Evolutionary conservation across 2,329 filamentous ascomycete genomes (phyloP).

Genomic region (Elsinoe australis): DNA sequence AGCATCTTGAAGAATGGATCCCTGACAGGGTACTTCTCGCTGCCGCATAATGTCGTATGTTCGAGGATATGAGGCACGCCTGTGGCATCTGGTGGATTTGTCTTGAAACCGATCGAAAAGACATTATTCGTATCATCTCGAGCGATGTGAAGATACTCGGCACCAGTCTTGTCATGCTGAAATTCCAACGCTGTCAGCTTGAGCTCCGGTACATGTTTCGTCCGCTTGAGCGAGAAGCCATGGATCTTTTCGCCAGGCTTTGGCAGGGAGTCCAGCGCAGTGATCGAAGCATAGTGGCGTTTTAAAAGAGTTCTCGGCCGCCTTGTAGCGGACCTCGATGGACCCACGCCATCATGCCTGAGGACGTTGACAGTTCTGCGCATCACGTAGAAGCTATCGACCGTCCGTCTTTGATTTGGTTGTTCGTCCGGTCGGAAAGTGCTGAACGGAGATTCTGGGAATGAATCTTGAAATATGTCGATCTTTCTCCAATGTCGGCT

Average conservation of each 20-base stretch:
- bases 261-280: slow-evolving; percentile 67
- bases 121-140: slow-evolving; percentile 98
- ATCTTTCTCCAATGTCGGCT: slow-evolving; percentile 5
- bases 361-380: neutral
- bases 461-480: neutral
- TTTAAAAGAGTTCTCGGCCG: slow-evolving; percentile 6
- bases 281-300: slow-evolving; percentile 55
- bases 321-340: neutral
- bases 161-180: slow-evolving; percentile 88
- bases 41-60: slow-evolving; percentile 93
- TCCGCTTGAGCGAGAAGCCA: slow-evolving; percentile 82
- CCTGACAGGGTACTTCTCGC: slow-evolving; percentile 90
- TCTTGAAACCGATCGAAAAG: slow-evolving; percentile 98
- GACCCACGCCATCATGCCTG: slow-evolving; percentile 1
- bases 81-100: slow-evolving; percentile 92
- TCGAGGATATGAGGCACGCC: slow-evolving; percentile 95
- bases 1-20: slow-evolving; percentile 99
- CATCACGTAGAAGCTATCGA: neutral
- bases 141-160: slow-evolving; percentile 91
- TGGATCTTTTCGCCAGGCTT: slow-evolving; percentile 78
- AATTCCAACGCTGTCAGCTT: slow-evolving; percentile 86
- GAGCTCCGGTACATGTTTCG: slow-evolving; percentile 88
- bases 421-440: too few species aligned
- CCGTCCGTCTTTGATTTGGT: neutral
- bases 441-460: neutral